These are phyloP conservation scores for Diaporthe amygdali DNA, from an alignment of 2,329 filamentous ascomycete species.

Conservation along the genomic window DNA sequence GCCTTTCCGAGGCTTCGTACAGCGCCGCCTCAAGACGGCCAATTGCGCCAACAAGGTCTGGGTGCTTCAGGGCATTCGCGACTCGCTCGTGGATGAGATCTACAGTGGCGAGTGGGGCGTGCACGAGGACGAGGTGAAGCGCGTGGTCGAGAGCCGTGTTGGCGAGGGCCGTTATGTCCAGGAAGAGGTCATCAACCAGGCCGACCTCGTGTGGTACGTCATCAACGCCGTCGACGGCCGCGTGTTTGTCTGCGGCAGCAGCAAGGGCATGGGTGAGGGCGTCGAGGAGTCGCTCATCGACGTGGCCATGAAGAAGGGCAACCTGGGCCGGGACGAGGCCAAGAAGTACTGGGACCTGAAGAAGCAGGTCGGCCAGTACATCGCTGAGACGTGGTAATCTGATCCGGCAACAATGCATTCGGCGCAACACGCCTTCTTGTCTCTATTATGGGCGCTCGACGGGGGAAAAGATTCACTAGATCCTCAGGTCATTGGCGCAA, in stretches of 20 bases:
- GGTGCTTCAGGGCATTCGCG: slow-evolving; percentile 93
- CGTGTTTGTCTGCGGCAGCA: slow-evolving; percentile 95
- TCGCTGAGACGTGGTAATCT: slow-evolving; percentile 76
- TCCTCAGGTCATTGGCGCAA: neutral
- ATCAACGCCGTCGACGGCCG: slow-evolving; percentile 95
- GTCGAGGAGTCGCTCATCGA: slow-evolving; percentile 88
- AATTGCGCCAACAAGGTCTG: slow-evolving; percentile 98
- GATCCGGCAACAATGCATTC: neutral
- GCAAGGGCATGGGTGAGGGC: slow-evolving; percentile 96
- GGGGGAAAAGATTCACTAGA: neutral
- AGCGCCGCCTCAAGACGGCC: slow-evolving; percentile 89
- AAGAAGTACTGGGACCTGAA: slow-evolving; percentile 89
- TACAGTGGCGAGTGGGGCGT: slow-evolving; percentile 97
- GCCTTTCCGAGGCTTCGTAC: slow-evolving; percentile 96
- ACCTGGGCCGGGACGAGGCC: slow-evolving; percentile 81
- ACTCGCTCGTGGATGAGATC: slow-evolving; percentile 92
- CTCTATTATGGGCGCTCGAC: neutral
- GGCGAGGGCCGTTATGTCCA: slow-evolving; percentile 92
- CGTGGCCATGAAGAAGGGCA: slow-evolving; percentile 91
- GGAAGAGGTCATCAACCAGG: slow-evolving; percentile 89
- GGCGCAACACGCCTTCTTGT: neutral
- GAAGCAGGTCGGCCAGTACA: slow-evolving; percentile 92
- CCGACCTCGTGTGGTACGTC: slow-evolving; percentile 97
- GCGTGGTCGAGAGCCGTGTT: slow-evolving; percentile 76
- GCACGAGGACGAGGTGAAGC: slow-evolving; percentile 85